phyloP scores from a whole-genome alignment of 768 basidiomycete genomes.

The Chlorophyllum brunneum region DNA sequence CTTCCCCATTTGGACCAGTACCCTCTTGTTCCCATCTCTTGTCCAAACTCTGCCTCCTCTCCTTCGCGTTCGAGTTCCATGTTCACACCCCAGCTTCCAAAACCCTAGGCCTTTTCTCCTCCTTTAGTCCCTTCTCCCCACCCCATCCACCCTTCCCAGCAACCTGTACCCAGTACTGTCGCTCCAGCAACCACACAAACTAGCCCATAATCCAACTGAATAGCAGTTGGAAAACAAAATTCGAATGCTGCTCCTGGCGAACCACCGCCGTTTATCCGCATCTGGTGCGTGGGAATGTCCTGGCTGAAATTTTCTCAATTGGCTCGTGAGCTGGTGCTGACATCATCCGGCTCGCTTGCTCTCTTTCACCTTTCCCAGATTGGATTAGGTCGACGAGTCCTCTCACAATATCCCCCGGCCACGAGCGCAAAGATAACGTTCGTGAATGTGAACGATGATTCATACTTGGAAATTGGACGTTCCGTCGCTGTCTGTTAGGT shows the following conservation, averaged over 20 bases:
- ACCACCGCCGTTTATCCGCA: constrained; percentile 11
- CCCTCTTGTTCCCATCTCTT: background rate
- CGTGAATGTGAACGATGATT: background rate
- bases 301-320: constrained; percentile 1
- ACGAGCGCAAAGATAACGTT: no score
- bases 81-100: background rate
- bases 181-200: background rate
- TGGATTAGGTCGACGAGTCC: background rate
- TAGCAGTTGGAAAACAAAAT: constrained; percentile 1
- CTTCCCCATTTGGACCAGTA: background rate
- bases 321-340: constrained; percentile 10
- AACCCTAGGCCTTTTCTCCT: background rate
- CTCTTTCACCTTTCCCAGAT: constrained; percentile 5
- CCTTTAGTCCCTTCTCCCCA: background rate
- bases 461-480: no score
- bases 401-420: background rate
- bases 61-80: background rate
- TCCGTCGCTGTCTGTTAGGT: background rate
- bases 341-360: background rate
- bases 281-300: constrained; percentile 5
- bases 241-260: background rate
- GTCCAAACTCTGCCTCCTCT: background rate
- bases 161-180: background rate
- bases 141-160: background rate
- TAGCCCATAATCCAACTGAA: no score